Conservation (phyloP, 306 rosid species). For the Prunus persica region DNA sequence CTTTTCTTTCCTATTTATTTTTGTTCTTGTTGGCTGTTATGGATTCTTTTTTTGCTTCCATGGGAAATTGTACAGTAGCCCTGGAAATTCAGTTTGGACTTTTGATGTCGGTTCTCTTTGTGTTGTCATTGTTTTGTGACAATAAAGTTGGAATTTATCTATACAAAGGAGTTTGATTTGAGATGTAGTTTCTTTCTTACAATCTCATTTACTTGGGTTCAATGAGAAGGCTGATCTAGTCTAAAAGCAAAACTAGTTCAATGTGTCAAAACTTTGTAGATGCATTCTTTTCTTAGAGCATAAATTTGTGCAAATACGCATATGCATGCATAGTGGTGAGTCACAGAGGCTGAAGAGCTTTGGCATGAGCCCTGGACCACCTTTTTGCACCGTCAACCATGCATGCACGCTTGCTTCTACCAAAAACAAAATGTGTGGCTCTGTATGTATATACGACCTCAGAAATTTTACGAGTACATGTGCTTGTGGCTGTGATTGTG, state of each 20-base stretch:
- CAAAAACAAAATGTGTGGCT: background rate
- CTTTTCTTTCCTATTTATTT: conserved; percentile 12
- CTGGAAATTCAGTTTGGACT: conserved; percentile 30
- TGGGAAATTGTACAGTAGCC: conserved; percentile 42
- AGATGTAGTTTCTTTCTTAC: conserved; percentile 11
- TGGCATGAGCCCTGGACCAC: conserved; percentile 30
- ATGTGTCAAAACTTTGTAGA: background rate
- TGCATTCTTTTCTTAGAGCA: too few species aligned
- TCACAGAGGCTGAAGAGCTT: background rate
- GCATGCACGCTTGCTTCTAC: background rate
- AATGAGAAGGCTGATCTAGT: background rate
- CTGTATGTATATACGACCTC: background rate
- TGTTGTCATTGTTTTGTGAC: conserved; percentile 28
- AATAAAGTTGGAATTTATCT: conserved; percentile 33
- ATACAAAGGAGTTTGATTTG: conserved; percentile 33
- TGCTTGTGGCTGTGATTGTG: background rate
- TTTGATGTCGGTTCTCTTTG: conserved; percentile 20
- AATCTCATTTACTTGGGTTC: conserved; percentile 5
- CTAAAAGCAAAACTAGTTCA: background rate
- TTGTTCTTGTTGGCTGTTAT: conserved; percentile 18
- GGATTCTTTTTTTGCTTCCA: conserved; percentile 36
- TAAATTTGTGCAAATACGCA: too few species aligned
- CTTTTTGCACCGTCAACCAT: conserved; percentile 1
- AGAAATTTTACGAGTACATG: background rate
- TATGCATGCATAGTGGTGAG: background rate